phyloP scores from a whole-genome alignment of 2,329 filamentous ascomycete species.

The Aspergillus pseudoterreus region DNA sequence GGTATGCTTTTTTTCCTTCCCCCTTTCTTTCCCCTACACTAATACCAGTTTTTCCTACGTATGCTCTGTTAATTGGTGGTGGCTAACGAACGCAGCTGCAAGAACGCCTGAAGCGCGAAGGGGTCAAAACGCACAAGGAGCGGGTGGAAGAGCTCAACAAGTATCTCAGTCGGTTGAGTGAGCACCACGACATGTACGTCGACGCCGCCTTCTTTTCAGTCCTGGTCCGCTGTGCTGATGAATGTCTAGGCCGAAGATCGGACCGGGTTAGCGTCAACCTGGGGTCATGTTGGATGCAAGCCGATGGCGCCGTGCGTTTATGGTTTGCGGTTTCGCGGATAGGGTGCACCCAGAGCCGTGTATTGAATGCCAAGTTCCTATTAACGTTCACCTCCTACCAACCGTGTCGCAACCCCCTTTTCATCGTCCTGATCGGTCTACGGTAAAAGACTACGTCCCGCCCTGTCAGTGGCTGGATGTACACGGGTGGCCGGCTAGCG shows the following conservation, averaged over 20 bases:
- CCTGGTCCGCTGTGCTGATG: background rate
- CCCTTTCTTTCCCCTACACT: slow-evolving; percentile 2
- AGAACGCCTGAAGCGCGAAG: slow-evolving; percentile 75
- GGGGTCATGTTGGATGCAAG: background rate
- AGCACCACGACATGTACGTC: slow-evolving; percentile 90
- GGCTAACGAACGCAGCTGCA: slow-evolving; percentile 60
- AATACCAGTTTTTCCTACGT: background rate
- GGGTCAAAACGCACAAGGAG: slow-evolving; percentile 95
- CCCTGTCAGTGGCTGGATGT: slow-evolving; percentile 12
- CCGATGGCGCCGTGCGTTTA: background rate
- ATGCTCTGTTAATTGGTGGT: background rate
- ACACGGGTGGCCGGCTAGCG: background rate
- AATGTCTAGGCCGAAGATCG: slow-evolving; percentile 35
- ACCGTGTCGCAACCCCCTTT: too few species aligned
- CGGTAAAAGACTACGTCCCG: slow-evolving; percentile 13
- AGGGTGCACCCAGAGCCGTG: background rate
- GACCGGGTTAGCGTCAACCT: slow-evolving; percentile 31
- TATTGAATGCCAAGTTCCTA: background rate
- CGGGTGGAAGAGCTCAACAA: slow-evolving; percentile 93
- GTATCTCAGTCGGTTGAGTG: slow-evolving; percentile 84
- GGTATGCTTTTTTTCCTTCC: slow-evolving; percentile 51
- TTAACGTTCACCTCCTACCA: too few species aligned
- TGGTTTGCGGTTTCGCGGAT: background rate
- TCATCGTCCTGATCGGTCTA: too few species aligned
- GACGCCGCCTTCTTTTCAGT: background rate